Conservation (phyloP, 495 filamentous ascomycete genomes). For the Tirmania nivea region DNA sequence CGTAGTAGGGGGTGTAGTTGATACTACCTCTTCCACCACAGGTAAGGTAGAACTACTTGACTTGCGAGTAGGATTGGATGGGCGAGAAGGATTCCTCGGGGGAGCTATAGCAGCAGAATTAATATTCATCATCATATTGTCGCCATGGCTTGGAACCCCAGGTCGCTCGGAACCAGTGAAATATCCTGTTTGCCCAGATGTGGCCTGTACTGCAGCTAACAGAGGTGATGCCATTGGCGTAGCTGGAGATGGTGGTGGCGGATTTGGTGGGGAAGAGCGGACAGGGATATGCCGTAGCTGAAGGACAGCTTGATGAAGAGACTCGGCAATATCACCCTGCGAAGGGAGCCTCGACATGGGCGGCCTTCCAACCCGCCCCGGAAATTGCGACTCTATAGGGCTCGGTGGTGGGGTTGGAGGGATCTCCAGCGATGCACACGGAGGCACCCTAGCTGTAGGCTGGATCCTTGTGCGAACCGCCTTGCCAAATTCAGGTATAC, state of each 20-base stretch:
- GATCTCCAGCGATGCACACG: constrained; percentile 11
- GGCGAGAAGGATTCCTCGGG: too few species aligned
- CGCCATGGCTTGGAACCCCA: background rate
- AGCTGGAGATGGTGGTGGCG: constrained; percentile 1
- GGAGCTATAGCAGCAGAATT: background rate
- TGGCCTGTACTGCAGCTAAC: background rate
- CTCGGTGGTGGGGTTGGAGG: constrained; percentile 19
- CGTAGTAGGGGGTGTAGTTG: background rate
- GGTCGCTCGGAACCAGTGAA: background rate
- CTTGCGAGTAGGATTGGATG: background rate
- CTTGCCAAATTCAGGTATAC: background rate
- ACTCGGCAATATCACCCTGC: constrained; percentile 14
- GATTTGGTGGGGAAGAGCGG: constrained; percentile 2
- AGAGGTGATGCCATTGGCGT: background rate
- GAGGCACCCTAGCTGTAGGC: constrained; percentile 4
- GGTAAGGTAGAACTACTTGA: background rate
- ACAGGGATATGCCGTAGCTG: constrained; percentile 10
- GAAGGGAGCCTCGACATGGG: constrained; percentile 13
- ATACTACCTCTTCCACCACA: background rate
- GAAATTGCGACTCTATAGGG: constrained; percentile 10
- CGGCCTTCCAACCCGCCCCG: constrained; percentile 6
- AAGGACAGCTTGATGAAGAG: constrained; percentile 12
- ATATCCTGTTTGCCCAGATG: constrained; percentile 1
- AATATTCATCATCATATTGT: background rate
- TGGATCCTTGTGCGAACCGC: too few species aligned